phyloP scores from a whole-genome alignment of 352 stramenopile genomes.

The Phytopythium vexans region DNA sequence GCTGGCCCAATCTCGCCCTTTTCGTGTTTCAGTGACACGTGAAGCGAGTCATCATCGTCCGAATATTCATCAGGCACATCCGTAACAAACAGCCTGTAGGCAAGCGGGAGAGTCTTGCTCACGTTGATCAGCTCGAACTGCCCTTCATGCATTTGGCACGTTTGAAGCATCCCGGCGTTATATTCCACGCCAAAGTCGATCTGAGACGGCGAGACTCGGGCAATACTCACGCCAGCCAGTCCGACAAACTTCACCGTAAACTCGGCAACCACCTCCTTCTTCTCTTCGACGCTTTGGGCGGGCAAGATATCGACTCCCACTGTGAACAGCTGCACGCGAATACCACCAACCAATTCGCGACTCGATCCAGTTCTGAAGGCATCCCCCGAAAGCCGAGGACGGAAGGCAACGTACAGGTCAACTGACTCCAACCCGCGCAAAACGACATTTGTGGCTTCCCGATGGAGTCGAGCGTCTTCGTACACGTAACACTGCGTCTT shows the following conservation, averaged over 20 bases:
- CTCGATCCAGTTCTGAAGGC: conserved; percentile 76
- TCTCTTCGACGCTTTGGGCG: conserved; percentile 28
- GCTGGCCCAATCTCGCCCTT: conserved; percentile 70
- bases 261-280: conserved; percentile 74
- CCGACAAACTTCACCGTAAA: conserved; percentile 89
- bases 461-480: conserved; percentile 65
- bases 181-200: conserved; percentile 83
- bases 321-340: conserved; percentile 83
- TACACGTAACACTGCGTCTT: conserved; percentile 90
- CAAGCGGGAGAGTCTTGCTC: conserved; percentile 73
- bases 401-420: conserved; percentile 79
- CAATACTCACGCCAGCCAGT: conserved; percentile 75
- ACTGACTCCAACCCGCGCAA: conserved; percentile 59
- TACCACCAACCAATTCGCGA: conserved; percentile 81
- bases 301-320: conserved; percentile 6
- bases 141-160: conserved; percentile 54
- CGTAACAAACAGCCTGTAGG: conserved; percentile 74
- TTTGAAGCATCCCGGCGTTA: conserved; percentile 40
- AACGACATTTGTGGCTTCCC: conserved; percentile 71
- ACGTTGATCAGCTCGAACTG: conserved; percentile 78
- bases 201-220: conserved; percentile 50
- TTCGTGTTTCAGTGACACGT: conserved; percentile 63
- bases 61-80: conserved; percentile 65
- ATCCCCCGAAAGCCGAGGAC: conserved; percentile 72
- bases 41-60: conserved; percentile 70